Evolutionary conservation across 495 filamentous ascomycete species (phyloP).

Genomic region (Trichoderma virens): DNA sequence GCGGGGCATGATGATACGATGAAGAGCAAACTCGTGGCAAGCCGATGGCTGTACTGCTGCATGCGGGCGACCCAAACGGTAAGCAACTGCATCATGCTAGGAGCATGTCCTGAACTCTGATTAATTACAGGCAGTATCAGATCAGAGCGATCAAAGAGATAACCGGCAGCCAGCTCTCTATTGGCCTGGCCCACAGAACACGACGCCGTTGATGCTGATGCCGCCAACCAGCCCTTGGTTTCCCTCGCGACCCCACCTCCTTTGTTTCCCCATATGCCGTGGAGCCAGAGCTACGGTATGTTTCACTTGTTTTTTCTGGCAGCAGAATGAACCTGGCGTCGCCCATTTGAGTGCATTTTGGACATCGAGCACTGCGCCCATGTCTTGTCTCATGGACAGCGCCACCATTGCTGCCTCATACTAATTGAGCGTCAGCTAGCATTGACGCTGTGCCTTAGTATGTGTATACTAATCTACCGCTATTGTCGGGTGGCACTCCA

Average conservation of each 20-base stretch:
- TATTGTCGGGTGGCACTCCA: too few species aligned
- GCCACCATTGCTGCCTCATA: too few species aligned
- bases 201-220: neutral
- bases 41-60: neutral
- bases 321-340: neutral
- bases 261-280: neutral
- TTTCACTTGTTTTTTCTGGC: neutral
- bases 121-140: neutral
- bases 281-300: constrained; percentile 5
- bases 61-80: neutral
- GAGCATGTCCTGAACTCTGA: neutral
- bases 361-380: neutral
- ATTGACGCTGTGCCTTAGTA: too few species aligned
- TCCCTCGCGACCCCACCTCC: neutral
- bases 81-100: neutral
- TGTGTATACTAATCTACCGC: too few species aligned
- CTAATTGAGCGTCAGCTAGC: too few species aligned
- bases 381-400: neutral
- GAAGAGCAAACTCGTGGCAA: neutral
- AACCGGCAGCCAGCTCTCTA: neutral
- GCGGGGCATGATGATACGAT: neutral
- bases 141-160: neutral
- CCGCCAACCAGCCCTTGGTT: neutral
- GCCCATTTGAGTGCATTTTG: neutral
- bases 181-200: neutral